phyloP scores from a whole-genome alignment of 2,329 filamentous ascomycete genomes.

The Lachnum nothofagi region DNA sequence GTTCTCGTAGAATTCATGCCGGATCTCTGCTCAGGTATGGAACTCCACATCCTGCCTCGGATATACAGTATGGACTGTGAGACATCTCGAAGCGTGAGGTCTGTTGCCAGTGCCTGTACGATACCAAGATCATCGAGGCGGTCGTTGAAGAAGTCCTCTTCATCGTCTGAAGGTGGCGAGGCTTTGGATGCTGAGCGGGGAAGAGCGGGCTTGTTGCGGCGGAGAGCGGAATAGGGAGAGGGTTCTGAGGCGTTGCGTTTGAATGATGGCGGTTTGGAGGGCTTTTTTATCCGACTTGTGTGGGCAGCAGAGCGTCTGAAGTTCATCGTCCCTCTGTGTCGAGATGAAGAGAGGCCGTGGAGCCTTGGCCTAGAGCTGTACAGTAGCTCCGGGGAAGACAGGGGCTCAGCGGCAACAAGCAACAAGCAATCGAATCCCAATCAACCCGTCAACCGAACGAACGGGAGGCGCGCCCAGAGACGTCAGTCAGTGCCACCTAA shows the following conservation, averaged over 20 bases:
- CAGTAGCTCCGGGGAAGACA: no score
- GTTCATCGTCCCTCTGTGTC: slow-evolving; percentile 25
- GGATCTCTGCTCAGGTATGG: slow-evolving; percentile 50
- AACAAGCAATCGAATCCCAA: no score
- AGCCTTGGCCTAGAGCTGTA: no score
- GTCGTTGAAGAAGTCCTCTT: slow-evolving; percentile 39
- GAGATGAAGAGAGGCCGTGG: neutral
- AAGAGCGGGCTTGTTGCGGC: slow-evolving; percentile 28
- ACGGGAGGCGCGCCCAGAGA: no score
- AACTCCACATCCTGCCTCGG: slow-evolving; percentile 57
- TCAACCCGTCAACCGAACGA: no score
- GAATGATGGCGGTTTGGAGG: slow-evolving; percentile 24
- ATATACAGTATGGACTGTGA: slow-evolving; percentile 62
- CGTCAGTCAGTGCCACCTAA: no score
- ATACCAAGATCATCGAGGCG: slow-evolving; percentile 58
- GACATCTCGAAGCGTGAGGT: slow-evolving; percentile 55
- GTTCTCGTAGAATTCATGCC: slow-evolving; percentile 62
- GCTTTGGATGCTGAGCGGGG: slow-evolving; percentile 16
- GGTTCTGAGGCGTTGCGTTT: slow-evolving; percentile 24
- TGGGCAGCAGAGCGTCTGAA: slow-evolving; percentile 29
- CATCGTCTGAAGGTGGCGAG: slow-evolving; percentile 18
- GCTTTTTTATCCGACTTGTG: slow-evolving; percentile 31
- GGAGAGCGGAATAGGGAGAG: slow-evolving; percentile 27
- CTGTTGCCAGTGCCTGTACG: slow-evolving; percentile 48
- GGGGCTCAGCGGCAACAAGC: no score